phyloP scores from a whole-genome alignment of 73 alveolate species.

The Effrenium voratum region DNA sequence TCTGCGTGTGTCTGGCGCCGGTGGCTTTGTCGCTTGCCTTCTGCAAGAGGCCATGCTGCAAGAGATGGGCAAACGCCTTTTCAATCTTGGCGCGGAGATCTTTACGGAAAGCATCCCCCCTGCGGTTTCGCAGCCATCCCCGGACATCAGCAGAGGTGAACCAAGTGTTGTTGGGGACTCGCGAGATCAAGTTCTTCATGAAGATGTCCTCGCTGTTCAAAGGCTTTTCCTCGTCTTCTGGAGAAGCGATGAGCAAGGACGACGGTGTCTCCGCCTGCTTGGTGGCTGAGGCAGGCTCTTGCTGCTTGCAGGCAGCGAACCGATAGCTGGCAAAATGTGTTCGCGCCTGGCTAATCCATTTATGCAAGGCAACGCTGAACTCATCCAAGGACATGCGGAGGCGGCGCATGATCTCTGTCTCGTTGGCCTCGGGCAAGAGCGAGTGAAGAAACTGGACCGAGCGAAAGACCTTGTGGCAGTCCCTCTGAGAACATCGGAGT shows the following conservation, averaged over 20 bases:
- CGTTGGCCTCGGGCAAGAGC: background rate
- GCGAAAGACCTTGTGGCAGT: constrained; percentile 14
- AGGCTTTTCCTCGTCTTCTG: background rate
- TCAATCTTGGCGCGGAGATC: background rate
- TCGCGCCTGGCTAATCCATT: constrained; percentile 29
- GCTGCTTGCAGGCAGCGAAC: background rate
- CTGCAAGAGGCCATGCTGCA: background rate
- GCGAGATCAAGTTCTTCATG: background rate
- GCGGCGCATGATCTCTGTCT: background rate
- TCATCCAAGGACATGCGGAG: constrained; percentile 1
- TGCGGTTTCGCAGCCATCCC: background rate
- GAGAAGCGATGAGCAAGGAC: no score
- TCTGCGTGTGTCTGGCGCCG: no score
- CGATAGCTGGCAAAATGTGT: constrained; percentile 29
- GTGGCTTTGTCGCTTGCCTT: no score
- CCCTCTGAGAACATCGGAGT: constrained; percentile 25
- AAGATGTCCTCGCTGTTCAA: background rate
- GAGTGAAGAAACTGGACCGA: background rate
- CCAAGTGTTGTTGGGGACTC: background rate
- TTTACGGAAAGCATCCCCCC: background rate
- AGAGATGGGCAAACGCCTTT: background rate
- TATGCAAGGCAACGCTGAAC: constrained; percentile 10
- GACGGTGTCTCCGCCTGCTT: background rate
- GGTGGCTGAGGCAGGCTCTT: background rate
- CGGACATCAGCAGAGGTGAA: constrained; percentile 5